Evolutionary conservation across 2,329 filamentous ascomycete genomes (phyloP).

Genomic region (Phoma sp.): DNA sequence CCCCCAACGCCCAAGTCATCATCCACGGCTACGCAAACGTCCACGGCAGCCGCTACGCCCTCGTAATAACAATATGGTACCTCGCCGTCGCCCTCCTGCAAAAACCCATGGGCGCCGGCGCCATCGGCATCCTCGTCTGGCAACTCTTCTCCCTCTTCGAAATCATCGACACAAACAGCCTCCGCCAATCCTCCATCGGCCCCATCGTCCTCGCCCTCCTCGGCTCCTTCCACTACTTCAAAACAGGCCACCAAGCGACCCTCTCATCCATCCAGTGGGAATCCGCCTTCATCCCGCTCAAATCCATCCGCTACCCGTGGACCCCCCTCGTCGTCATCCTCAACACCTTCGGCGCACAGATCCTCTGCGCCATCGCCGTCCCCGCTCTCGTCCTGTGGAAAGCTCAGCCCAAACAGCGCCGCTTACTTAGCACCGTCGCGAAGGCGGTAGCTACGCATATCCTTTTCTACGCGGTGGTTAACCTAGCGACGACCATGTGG

Average conservation of each 20-base stretch:
- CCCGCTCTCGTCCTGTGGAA: conserved; percentile 91
- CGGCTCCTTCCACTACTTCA: conserved; percentile 95
- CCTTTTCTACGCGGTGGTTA: conserved; percentile 82
- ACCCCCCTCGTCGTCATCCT: conserved; percentile 79
- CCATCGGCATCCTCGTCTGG: conserved; percentile 82
- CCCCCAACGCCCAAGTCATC: conserved; percentile 63
- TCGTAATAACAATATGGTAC: conserved; percentile 81
- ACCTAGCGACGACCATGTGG: conserved; percentile 87
- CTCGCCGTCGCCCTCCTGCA: conserved; percentile 80
- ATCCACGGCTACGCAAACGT: conserved; percentile 92
- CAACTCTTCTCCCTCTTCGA: conserved; percentile 82
- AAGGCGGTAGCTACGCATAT: conserved; percentile 77
- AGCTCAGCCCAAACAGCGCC: conserved; percentile 72
- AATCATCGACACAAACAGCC: conserved; percentile 67
- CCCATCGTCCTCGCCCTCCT: conserved; percentile 86
- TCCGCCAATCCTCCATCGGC: conserved; percentile 76
- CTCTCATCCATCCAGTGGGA: conserved; percentile 95
- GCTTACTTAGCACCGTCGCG: conserved; percentile 72
- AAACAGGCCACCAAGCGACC: conserved; percentile 93
- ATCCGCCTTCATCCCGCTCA: conserved; percentile 86
- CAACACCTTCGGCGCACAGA: conserved; percentile 90
- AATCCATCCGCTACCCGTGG: conserved; percentile 86
- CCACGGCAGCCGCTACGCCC: conserved; percentile 88
- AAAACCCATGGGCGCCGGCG: conserved; percentile 92
- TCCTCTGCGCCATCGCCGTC: conserved; percentile 79